Percentiles rank a stretch among this genome's conserved stretches.
Conservation (phyloP, 2,329 filamentous ascomycete species). For the Botrytis pseudocinerea region DNA sequence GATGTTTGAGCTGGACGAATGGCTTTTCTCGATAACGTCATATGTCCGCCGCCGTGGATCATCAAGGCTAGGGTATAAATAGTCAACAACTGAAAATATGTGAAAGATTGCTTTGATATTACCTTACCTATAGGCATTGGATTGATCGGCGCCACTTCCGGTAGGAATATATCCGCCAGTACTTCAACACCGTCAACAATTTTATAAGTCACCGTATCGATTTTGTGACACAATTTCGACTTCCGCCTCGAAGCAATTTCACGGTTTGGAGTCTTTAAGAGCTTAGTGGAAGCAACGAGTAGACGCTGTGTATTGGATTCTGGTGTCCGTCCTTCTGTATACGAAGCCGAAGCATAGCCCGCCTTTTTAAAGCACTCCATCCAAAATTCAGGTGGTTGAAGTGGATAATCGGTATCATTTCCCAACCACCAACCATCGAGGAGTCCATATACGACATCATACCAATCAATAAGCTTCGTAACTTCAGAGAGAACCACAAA, state of each 20-base stretch:
- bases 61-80: constrained; percentile 6
- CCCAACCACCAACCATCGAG: constrained; percentile 39
- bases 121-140: constrained; percentile 10
- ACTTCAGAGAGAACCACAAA: constrained; percentile 33
- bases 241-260: not conserved
- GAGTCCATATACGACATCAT: constrained; percentile 37
- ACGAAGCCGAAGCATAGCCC: constrained; percentile 27
- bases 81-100: not conserved
- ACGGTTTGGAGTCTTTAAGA: not conserved
- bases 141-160: not conserved
- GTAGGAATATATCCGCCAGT: constrained; percentile 15
- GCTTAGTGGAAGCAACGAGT: constrained; percentile 6
- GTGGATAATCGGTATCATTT: not conserved
- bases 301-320: constrained; percentile 25
- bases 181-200: constrained; percentile 6
- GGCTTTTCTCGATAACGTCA: constrained; percentile 20
- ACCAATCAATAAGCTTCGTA: constrained; percentile 32
- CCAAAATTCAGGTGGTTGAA: constrained; percentile 33
- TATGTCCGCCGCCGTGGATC: constrained; percentile 24
- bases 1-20: constrained; percentile 31
- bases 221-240: not conserved
- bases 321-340: constrained; percentile 28
- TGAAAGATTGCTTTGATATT: not conserved
- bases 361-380: constrained; percentile 21
- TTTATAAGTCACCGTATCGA: constrained; percentile 13